These are phyloP conservation scores for Penicillium parvum DNA, from an alignment of 495 filamentous ascomycete genomes.

Conservation along the genomic window DNA sequence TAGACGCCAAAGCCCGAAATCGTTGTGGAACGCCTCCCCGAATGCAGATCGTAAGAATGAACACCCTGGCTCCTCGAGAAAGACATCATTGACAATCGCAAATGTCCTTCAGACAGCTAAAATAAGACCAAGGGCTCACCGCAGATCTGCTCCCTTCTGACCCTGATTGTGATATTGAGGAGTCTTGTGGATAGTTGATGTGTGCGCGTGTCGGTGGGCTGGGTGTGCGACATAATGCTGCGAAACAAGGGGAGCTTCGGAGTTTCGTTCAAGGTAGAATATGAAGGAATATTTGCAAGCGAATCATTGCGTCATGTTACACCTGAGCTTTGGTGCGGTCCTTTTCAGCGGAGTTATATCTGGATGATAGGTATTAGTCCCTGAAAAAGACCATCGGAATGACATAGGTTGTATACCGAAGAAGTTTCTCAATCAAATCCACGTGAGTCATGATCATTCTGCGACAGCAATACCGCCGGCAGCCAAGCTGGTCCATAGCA, in stretches of 20 bases:
- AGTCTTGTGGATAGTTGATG: no score
- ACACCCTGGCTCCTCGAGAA: neutral
- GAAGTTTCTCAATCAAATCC: constrained; percentile 95
- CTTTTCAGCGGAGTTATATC: constrained; percentile 35
- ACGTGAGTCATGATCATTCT: constrained; percentile 99
- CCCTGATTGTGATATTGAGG: no score
- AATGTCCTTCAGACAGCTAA: no score
- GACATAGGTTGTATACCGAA: constrained; percentile 74
- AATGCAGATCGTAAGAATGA: constrained; percentile 9
- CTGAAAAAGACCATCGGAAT: no score
- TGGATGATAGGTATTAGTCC: no score
- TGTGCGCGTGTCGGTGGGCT: no score
- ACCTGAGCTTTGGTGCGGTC: constrained; percentile 32
- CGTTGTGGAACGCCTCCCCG: constrained; percentile 9
- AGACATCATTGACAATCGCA: neutral
- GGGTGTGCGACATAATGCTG: no score
- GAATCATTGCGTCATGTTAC: constrained; percentile 14
- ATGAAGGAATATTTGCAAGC: neutral
- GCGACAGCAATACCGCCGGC: constrained; percentile 94
- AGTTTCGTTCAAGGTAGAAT: neutral
- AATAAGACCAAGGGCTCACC: no score
- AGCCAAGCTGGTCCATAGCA: constrained; percentile 88
- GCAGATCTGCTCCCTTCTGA: no score
- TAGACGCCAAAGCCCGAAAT: constrained; percentile 7
- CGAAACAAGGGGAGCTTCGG: no score